Conservation (phyloP, 78 protist genomes). For the Anaeramoeba flamelloides region DNA sequence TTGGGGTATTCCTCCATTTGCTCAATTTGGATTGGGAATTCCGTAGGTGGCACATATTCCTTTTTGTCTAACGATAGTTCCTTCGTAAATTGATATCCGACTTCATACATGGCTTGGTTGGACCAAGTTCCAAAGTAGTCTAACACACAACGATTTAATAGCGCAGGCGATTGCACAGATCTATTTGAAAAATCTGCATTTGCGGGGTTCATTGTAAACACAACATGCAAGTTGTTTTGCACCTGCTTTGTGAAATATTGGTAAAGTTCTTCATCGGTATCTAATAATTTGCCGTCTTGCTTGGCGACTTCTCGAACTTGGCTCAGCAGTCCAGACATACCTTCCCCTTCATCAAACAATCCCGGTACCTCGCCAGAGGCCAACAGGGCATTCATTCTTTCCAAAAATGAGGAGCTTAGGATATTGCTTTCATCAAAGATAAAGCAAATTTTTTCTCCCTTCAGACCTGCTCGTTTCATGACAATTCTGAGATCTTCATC, state of each 20-base stretch:
- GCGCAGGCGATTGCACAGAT: slow-evolving; percentile 72
- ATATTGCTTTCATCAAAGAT: slow-evolving; percentile 82
- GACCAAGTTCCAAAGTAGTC: slow-evolving; percentile 95
- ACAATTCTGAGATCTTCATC: slow-evolving; percentile 77
- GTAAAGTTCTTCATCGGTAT: slow-evolving; percentile 47
- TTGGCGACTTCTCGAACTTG: background rate
- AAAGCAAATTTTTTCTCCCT: slow-evolving; percentile 81
- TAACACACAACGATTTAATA: slow-evolving; percentile 86
- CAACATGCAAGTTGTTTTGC: slow-evolving; percentile 77
- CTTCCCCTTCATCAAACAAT: slow-evolving; percentile 91
- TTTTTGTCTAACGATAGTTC: slow-evolving; percentile 46
- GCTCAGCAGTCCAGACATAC: slow-evolving; percentile 46
- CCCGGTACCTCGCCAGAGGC: slow-evolving; percentile 91
- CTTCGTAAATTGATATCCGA: slow-evolving; percentile 51
- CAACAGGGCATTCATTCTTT: slow-evolving; percentile 84
- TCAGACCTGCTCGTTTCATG: slow-evolving; percentile 68
- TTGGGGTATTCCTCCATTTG: slow-evolving; percentile 12
- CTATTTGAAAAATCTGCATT: slow-evolving; percentile 60
- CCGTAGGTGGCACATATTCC: no score
- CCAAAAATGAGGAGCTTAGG: slow-evolving; percentile 80
- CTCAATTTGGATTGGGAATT: no score
- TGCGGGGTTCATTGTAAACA: slow-evolving; percentile 90
- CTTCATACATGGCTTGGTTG: slow-evolving; percentile 57
- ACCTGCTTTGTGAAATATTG: slow-evolving; percentile 53
- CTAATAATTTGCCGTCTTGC: slow-evolving; percentile 29